Conservation (phyloP, 805 yeast species). For the Monosporozyma aerobia region DNA sequence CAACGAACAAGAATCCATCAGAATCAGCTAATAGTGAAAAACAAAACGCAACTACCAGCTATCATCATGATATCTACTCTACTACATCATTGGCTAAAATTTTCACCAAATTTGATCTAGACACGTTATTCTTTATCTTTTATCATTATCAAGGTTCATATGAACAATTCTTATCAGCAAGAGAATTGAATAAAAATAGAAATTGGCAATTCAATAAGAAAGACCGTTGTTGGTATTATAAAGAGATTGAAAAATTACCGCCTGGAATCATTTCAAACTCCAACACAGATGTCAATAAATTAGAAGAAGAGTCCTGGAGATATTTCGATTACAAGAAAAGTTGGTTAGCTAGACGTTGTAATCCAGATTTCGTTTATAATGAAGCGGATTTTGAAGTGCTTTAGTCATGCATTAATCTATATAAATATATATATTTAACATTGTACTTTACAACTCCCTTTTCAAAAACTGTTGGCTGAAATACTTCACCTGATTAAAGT, state of each 20-base stretch:
- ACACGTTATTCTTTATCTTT: constrained; percentile 85
- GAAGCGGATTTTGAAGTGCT: constrained; percentile 44
- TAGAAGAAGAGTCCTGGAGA: constrained; percentile 48
- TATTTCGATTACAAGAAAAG: constrained; percentile 76
- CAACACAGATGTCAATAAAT: constrained; percentile 38
- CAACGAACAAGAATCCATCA: neutral
- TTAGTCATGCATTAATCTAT: constrained; percentile 1
- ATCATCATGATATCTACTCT: constrained; percentile 23
- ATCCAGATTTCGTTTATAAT: constrained; percentile 23
- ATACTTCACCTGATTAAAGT: constrained; percentile 64
- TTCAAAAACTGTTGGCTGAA: constrained; percentile 65
- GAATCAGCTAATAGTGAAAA: neutral
- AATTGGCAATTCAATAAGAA: constrained; percentile 62
- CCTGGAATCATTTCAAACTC: constrained; percentile 31
- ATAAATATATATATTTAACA: neutral
- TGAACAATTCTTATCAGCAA: constrained; percentile 68
- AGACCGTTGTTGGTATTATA: constrained; percentile 41
- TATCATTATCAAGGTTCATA: constrained; percentile 70
- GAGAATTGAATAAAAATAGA: constrained; percentile 59
- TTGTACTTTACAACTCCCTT: constrained; percentile 31
- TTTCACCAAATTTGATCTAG: constrained; percentile 69
- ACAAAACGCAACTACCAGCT: neutral
- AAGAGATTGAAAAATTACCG: constrained; percentile 71
- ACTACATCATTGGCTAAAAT: constrained; percentile 42
- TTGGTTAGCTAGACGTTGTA: constrained; percentile 50